These are phyloP conservation scores for Davidsoniella australis DNA, from an alignment of 2,329 filamentous ascomycete species.

Conservation along the genomic window DNA sequence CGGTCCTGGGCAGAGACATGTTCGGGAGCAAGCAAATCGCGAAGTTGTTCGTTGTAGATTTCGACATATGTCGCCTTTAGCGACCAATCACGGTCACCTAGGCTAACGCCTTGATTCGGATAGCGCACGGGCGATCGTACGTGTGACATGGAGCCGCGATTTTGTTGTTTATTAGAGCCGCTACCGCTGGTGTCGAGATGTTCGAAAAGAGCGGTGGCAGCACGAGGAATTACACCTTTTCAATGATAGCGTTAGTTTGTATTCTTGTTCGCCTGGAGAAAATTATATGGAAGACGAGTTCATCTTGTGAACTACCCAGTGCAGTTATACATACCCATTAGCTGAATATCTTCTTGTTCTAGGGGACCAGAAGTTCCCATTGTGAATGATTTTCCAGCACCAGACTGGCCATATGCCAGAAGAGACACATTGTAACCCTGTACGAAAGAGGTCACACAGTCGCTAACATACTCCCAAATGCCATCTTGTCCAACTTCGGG, in stretches of 20 bases:
- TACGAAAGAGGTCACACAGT: conserved; percentile 77
- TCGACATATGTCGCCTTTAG: conserved; percentile 89
- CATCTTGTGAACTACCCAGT: too few relatives aligned
- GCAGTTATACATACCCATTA: conserved; percentile 51
- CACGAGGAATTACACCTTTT: conserved; percentile 83
- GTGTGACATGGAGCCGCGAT: conserved; percentile 56
- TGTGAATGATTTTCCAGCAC: conserved; percentile 93
- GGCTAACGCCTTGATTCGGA: conserved; percentile 31
- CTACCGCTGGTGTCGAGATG: conserved; percentile 49
- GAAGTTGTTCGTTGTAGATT: conserved; percentile 94
- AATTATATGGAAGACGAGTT: not conserved
- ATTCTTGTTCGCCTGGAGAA: not conserved
- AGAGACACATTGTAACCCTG: conserved; percentile 98
- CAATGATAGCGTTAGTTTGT: conserved; percentile 7
- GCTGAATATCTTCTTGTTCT: conserved; percentile 52
- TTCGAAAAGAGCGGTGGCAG: conserved; percentile 73
- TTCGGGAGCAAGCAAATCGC: conserved; percentile 76
- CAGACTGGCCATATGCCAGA: conserved; percentile 91
- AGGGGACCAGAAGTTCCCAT: conserved; percentile 87
- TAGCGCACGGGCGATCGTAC: conserved; percentile 68
- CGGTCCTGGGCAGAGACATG: conserved; percentile 52
- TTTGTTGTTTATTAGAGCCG: conserved; percentile 28
- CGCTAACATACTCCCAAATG: conserved; percentile 82
- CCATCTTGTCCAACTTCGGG: conserved; percentile 73
- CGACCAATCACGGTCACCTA: conserved; percentile 65